phyloP scores from a whole-genome alignment of 306 rosid genomes.

The Adenanthera pavonina region DNA sequence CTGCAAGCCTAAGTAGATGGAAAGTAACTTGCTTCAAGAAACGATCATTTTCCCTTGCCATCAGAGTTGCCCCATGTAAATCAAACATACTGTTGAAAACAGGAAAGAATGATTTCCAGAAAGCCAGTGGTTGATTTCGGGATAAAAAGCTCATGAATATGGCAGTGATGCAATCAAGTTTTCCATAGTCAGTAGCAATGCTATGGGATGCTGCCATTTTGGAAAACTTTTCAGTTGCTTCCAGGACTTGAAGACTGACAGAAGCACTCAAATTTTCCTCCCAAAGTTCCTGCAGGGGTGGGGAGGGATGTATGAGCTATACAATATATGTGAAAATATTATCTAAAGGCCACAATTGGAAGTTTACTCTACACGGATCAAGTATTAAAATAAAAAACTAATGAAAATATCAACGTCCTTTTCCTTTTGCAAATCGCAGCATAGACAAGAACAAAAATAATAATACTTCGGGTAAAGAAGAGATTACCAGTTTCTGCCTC shows the following conservation, averaged over 20 bases:
- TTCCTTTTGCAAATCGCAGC: conserved; percentile 3
- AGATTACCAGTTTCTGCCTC: conserved; percentile 92
- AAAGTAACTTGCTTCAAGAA: conserved; percentile 97
- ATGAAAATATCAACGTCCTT: not conserved
- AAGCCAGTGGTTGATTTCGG: conserved; percentile 84
- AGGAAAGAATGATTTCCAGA: conserved; percentile 87
- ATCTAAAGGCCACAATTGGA: not conserved
- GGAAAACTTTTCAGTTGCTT: conserved; percentile 84
- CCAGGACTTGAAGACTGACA: conserved; percentile 94
- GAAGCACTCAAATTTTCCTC: conserved; percentile 98
- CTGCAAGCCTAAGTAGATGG: conserved; percentile 95
- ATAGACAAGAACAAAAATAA: not conserved
- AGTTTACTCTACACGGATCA: conserved; percentile 7
- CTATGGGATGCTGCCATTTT: conserved; percentile 78
- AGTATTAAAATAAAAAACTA: not conserved
- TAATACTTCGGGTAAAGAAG: conserved; percentile 11
- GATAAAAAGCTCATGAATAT: conserved; percentile 88
- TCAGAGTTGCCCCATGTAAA: conserved; percentile 89
- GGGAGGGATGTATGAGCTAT: conserved; percentile 34
- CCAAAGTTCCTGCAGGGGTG: conserved; percentile 85
- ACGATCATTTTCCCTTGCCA: conserved; percentile 99
- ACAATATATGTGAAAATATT: not conserved
- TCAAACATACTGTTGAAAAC: conserved; percentile 79
- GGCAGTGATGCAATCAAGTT: conserved; percentile 93
- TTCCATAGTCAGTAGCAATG: conserved; percentile 91